phyloP scores from a whole-genome alignment of 768 basidiomycete species.

The Podaxis mareebaensis region DNA sequence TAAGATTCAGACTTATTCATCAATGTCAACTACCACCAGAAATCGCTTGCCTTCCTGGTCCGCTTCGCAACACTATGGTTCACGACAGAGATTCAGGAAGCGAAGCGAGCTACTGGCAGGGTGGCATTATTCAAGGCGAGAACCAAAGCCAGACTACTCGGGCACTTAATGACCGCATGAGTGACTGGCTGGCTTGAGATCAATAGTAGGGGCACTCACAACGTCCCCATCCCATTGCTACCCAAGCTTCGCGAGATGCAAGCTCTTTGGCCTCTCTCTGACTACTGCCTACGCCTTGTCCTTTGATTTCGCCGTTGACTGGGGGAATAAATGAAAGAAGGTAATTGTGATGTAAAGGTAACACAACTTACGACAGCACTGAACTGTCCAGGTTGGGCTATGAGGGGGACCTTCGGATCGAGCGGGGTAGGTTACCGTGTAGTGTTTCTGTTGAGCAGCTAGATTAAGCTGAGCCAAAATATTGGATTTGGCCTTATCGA shows the following conservation, averaged over 20 bases:
- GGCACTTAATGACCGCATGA: too few species aligned
- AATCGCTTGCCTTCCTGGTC: too few species aligned
- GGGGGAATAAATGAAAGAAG: neutral
- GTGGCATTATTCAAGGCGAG: too few species aligned
- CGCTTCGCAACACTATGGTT: too few species aligned
- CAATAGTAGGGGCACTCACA: too few species aligned
- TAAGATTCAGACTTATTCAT: too few species aligned
- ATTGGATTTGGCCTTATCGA: slow-evolving; percentile 24
- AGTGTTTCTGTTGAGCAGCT: slow-evolving; percentile 47
- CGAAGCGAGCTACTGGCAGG: too few species aligned
- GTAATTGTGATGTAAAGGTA: neutral
- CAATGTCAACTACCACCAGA: too few species aligned
- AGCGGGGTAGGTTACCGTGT: slow-evolving; percentile 46
- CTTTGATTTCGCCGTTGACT: neutral
- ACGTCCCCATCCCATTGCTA: neutral
- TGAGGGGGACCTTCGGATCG: slow-evolving; percentile 35
- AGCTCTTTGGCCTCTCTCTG: neutral
- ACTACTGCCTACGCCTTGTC: neutral
- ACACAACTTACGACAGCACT: neutral
- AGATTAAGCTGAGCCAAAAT: slow-evolving; percentile 51
- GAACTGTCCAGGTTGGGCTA: neutral
- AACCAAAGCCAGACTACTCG: too few species aligned
- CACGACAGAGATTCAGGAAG: too few species aligned
- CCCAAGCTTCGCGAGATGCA: neutral
- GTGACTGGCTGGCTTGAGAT: too few species aligned